Base-by-base conservation (phyloP, 331 rosid genomes). In the Phaseolus coccineus region DNA sequence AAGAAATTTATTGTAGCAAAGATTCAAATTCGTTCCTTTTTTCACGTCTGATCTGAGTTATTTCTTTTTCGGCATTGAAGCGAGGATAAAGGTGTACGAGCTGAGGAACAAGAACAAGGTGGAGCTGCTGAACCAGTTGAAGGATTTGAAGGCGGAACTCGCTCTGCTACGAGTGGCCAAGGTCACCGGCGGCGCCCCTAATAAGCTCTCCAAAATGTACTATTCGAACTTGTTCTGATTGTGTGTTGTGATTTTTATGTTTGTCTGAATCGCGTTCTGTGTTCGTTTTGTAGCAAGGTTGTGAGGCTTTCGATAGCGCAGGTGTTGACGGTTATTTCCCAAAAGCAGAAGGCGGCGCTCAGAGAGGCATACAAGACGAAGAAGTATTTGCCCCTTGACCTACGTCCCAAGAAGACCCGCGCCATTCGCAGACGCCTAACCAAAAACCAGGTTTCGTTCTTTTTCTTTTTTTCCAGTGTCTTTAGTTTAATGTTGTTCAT, bases 151-250 rank as follows among this genome's bases (percentile, higher is more conserved):
- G 78, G 94, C 98, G 2, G 98, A 94, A 91, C 98, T 94, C 0
- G 85, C 98, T 74, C 86, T 90, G 1, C 97, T 94, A 69, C 96
- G 98, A 0, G 97, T 94, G 3, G 98, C 98, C 6, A 91, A 94
- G 84, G 98, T 94, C 85, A 94, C 98, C 3, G 97, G 98, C 10
- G 98, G 97, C 47, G 97, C 98, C 9, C 94, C 97, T 1, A 94
- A 94, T 91, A 94, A 94, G 86, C 97, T 91, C 39, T 94, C 97
- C 80, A 94, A 94, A 80, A 94, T 94, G 97, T 94, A 47, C 66
- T 30, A 44, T 59, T 39, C 55, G 28, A 25, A 6, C 73, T 9
- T 6, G 6, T 44, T 68, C 24, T 25, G 2, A 46, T 35, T 50
- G 13, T 8, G 24, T 15, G 22, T 39, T 3, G 14, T 46, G 4